Evolutionary conservation across 371 early-diverging fungal species (phyloP).

Genomic region (Syncephalastrum contaminatum): DNA sequence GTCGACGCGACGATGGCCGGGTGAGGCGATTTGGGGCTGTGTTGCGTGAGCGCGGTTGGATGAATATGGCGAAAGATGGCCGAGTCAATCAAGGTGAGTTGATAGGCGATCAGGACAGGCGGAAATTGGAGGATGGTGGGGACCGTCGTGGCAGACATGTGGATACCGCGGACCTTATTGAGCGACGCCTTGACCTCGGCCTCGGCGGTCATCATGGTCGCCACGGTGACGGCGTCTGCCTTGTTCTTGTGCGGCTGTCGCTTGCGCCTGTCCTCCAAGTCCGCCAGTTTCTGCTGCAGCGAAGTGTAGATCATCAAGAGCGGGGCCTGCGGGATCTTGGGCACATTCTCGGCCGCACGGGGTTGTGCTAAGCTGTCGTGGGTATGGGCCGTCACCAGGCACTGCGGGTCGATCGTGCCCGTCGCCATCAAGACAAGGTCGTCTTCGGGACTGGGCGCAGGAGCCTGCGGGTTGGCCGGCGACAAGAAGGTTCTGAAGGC

Average conservation of each 20-base stretch:
- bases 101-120: slow-evolving; percentile 68
- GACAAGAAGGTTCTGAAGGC: slow-evolving; percentile 1
- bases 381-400: slow-evolving; percentile 23
- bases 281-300: slow-evolving; percentile 27
- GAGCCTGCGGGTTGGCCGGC: neutral
- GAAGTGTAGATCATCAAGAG: slow-evolving; percentile 26
- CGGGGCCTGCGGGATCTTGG: slow-evolving; percentile 41
- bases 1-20: slow-evolving; percentile 69
- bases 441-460: slow-evolving; percentile 4
- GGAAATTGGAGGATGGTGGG: slow-evolving; percentile 65
- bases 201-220: slow-evolving; percentile 8
- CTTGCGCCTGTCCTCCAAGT: slow-evolving; percentile 9
- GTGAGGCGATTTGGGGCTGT: slow-evolving; percentile 61
- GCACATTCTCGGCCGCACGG: slow-evolving; percentile 14
- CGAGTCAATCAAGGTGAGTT: slow-evolving; percentile 73
- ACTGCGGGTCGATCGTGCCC: slow-evolving; percentile 21
- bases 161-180: slow-evolving; percentile 42
- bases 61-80: slow-evolving; percentile 67
- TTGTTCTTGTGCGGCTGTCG: slow-evolving; percentile 4
- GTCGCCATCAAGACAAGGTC: slow-evolving; percentile 13
- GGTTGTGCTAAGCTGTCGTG: slow-evolving; percentile 6
- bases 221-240: neutral
- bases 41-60: slow-evolving; percentile 57
- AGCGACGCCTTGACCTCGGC: slow-evolving; percentile 39
- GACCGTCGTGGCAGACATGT: slow-evolving; percentile 49